phyloP scores from a whole-genome alignment of 306 rosid species.

The Pueraria montana region DNA sequence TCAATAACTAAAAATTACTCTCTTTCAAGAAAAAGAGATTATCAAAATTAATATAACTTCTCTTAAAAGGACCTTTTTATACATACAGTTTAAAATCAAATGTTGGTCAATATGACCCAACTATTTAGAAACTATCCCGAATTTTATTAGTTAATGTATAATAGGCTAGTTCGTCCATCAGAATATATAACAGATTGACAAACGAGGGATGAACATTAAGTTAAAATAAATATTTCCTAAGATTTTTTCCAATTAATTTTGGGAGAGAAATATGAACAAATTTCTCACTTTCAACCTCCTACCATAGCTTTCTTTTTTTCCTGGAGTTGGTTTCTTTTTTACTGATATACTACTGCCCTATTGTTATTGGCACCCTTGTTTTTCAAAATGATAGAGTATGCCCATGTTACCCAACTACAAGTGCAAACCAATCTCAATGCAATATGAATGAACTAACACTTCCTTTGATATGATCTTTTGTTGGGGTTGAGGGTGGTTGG shows the following conservation, averaged over 20 bases:
- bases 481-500: constrained; percentile 9
- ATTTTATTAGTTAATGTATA: no score
- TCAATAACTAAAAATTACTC: no score
- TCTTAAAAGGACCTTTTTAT: neutral
- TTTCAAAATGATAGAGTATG: no score
- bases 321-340: neutral
- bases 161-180: no score
- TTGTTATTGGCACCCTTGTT: neutral
- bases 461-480: neutral
- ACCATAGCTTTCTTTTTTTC: neutral
- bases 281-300: neutral
- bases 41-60: neutral
- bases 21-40: neutral
- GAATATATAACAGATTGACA: neutral
- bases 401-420: neutral
- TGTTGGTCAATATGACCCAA: no score
- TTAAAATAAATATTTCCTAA: neutral
- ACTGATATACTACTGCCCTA: neutral
- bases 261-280: neutral
- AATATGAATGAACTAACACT: constrained; percentile 5
- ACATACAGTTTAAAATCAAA: neutral
- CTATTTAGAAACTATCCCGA: no score
- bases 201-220: neutral
- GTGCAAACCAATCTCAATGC: constrained; percentile 28
- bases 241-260: neutral